These are phyloP conservation scores for Fusarium multiceps DNA, from an alignment of 2,329 filamentous ascomycete genomes.

Conservation along the genomic window DNA sequence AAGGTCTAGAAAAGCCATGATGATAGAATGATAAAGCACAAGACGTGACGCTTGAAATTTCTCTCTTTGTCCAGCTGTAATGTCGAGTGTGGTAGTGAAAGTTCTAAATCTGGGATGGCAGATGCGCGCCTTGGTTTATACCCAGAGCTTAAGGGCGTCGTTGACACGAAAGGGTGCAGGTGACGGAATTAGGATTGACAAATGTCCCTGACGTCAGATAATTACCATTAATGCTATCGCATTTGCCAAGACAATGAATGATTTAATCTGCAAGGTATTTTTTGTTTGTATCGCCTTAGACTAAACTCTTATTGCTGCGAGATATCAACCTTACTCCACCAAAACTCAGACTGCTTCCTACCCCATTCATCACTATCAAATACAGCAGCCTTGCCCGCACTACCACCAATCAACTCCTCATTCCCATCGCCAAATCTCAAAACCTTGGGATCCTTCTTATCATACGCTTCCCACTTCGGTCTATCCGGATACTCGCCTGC, in stretches of 20 bases:
- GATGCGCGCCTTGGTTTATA: neutral
- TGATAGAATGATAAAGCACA: no score
- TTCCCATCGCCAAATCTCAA: constrained; percentile 60
- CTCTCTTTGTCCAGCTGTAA: accelerated
- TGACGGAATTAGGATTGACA: neutral
- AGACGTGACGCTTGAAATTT: accelerated
- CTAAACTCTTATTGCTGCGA: constrained; percentile 46
- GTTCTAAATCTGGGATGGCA: neutral
- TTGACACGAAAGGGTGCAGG: neutral
- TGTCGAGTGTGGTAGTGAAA: accelerated
- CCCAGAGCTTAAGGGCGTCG: constrained; percentile 2
- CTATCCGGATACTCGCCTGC: constrained; percentile 29
- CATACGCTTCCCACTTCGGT: constrained; percentile 54
- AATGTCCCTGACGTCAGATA: constrained; percentile 5
- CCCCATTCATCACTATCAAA: constrained; percentile 56
- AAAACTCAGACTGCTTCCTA: constrained; percentile 58
- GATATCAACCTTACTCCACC: constrained; percentile 57
- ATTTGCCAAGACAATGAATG: neutral
- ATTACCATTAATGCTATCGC: accelerated
- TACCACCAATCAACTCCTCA: constrained; percentile 60
- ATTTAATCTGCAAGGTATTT: no score
- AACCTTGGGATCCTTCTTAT: constrained; percentile 43
- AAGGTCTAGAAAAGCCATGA: neutral
- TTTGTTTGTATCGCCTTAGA: neutral
- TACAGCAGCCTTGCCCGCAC: constrained; percentile 51